phyloP scores from a whole-genome alignment of 371 early-diverging fungal species.

The Syncephalis plumigaleata region DNA sequence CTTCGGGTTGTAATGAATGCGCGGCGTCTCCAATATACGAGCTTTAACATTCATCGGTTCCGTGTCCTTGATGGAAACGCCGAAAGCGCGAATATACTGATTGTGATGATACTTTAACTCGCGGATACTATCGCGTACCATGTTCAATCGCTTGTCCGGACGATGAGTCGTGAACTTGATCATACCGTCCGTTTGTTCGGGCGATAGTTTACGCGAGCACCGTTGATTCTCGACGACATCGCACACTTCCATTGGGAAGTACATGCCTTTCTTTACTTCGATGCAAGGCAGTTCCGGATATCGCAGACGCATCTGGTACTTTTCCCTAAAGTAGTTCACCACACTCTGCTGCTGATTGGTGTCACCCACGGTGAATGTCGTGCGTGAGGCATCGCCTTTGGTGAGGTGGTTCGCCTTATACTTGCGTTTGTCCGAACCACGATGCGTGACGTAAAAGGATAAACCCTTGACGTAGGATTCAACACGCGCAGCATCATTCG shows the following conservation, averaged over 20 bases:
- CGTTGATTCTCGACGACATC: constrained; percentile 61
- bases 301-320: constrained; percentile 41
- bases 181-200: constrained; percentile 79
- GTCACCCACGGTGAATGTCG: constrained; percentile 35
- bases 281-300: constrained; percentile 76
- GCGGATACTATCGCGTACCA: constrained; percentile 27
- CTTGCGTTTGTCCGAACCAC: constrained; percentile 36
- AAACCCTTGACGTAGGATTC: constrained; percentile 51
- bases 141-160: constrained; percentile 43
- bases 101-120: constrained; percentile 27
- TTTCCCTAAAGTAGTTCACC: constrained; percentile 45
- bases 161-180: constrained; percentile 72
- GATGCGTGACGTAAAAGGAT: constrained; percentile 51
- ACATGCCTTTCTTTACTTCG: constrained; percentile 31
- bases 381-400: constrained; percentile 31
- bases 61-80: constrained; percentile 32
- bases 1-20: constrained; percentile 41
- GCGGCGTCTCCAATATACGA: constrained; percentile 60
- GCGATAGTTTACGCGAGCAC: constrained; percentile 54
- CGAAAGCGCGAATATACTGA: constrained; percentile 36
- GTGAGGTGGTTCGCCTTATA: constrained; percentile 53
- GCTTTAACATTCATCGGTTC: constrained; percentile 39
- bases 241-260: constrained; percentile 83
- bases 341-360: constrained; percentile 29
- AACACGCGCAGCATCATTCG: constrained; percentile 34